Evolutionary conservation across 441 rosid genomes (phyloP).

Genomic region (Macaranga tanarius): DNA sequence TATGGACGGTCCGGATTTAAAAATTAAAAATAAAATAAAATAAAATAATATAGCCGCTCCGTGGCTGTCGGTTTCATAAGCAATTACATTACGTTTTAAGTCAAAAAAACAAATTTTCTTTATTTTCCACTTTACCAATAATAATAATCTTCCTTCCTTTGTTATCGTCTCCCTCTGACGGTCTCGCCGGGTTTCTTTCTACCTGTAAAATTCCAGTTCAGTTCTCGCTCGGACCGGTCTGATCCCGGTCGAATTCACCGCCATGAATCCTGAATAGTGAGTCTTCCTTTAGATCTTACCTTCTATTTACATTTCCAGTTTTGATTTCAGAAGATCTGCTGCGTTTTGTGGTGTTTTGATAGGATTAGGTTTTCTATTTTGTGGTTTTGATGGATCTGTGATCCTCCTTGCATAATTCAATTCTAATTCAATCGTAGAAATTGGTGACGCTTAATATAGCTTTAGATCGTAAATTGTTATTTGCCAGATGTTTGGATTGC

Average conservation of each 20-base stretch:
- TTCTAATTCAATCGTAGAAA: neutral
- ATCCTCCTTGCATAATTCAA: neutral
- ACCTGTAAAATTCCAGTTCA: constrained; percentile 21
- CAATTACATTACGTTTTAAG: neutral
- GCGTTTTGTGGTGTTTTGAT: neutral
- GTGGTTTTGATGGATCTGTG: constrained; percentile 8
- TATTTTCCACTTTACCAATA: neutral
- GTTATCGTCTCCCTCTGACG: neutral
- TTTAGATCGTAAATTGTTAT: too few relatives aligned
- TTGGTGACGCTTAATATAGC: neutral
- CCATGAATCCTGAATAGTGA: constrained; percentile 35
- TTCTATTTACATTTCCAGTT: neutral
- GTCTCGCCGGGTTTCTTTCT: neutral
- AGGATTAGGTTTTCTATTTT: neutral
- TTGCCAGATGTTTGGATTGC: neutral
- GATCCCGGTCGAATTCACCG: constrained; percentile 22
- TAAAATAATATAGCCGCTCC: neutral
- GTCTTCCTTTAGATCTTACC: neutral
- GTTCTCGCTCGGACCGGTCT: constrained; percentile 28
- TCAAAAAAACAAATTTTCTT: neutral
- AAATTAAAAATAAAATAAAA: neutral
- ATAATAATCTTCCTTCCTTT: too few relatives aligned
- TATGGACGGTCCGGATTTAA: constrained; percentile 13
- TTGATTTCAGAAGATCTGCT: neutral
- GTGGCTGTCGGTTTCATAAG: constrained; percentile 2